phyloP scores from a whole-genome alignment of 1,139 yeast genomes.

The Saccharomycopsis phalli region DNA sequence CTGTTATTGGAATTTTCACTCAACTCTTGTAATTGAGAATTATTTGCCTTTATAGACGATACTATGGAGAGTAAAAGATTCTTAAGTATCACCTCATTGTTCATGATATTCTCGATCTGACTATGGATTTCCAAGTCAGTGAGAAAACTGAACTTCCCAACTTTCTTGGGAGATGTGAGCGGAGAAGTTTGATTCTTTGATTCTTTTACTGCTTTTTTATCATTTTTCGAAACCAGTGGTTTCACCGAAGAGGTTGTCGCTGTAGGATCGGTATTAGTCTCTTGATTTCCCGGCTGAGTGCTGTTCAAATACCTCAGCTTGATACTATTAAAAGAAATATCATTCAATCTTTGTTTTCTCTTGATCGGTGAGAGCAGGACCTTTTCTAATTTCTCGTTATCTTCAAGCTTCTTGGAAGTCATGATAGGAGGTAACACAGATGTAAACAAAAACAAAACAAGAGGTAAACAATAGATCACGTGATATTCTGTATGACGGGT shows the following conservation, averaged over 20 bases:
- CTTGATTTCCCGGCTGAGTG: slow-evolving; percentile 1
- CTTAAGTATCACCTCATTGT: slow-evolving; percentile 16
- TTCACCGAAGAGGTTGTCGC: background rate
- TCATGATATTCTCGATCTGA: slow-evolving; percentile 13
- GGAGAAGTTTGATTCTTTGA: background rate
- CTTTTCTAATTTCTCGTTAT: background rate
- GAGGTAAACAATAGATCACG: slow-evolving; percentile 1
- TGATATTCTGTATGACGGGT: too few relatives aligned
- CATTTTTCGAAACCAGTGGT: background rate
- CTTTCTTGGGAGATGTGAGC: slow-evolving; percentile 3
- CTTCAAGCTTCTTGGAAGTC: background rate
- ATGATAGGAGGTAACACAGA: background rate
- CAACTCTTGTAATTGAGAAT: slow-evolving; percentile 6
- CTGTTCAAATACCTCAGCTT: slow-evolving; percentile 9
- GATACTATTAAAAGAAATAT: slow-evolving; percentile 10
- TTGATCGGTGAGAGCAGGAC: slow-evolving; percentile 5
- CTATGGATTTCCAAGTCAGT: slow-evolving; percentile 16
- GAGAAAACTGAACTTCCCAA: slow-evolving; percentile 13
- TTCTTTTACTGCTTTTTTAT: background rate
- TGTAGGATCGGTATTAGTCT: background rate
- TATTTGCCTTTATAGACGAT: slow-evolving; percentile 10
- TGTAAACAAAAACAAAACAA: background rate
- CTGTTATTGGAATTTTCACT: slow-evolving; percentile 4
- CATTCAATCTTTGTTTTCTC: slow-evolving; percentile 8
- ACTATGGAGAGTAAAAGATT: slow-evolving; percentile 12